Evolutionary conservation across 2,329 filamentous ascomycete species (phyloP), one percentile per base, ranked within the genome.

Genomic region (Alternaria arborescens): DNA sequence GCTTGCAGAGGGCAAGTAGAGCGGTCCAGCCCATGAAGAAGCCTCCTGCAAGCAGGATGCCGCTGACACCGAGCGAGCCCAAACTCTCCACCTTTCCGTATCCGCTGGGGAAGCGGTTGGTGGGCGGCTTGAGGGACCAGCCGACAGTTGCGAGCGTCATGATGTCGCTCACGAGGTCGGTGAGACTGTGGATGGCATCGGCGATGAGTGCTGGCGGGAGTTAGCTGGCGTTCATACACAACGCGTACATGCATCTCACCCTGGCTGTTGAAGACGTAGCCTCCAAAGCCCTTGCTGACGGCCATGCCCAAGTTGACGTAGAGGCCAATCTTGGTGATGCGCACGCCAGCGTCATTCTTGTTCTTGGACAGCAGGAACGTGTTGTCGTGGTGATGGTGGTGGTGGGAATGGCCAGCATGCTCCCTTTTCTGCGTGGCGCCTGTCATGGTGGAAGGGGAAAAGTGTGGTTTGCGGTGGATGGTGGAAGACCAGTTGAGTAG

Each of bases 81-180:
- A 99, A 82, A 72, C 93, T 97, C 83, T 99, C 95, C n/a, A 99
- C 87, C 82, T 99, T 99, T 76, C 95, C 95, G 76, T 97, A 99
- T 2, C 95, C 95, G 71, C 89, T 88, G 2, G 95, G 95, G 76
- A 97, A 99, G 41, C 87, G 87, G 55, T 91, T 86, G 11, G 91
- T 92, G 0, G 95, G 93, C 6, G 92, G 90, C 71, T 91, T 93
- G 61, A 98, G 82, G 61, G 94, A 97, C 89, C 92, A 97, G 20
- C 94, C 94, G 47, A 99, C 94, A 10, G 95, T 99, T 16, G 92
- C 92, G 20, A 99, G 86, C 1, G 95, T 99, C 78, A 97, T 88
- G 70, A 99, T 86, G 78, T 99, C 95, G 54, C 94, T 97, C 62
- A 97, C 93, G 58, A 99, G 87, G 80, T 99, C 95, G 50, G 94